Base-by-base conservation (phyloP, 2,329 filamentous ascomycete species). In the Paracoccidioides lutzii region DNA sequence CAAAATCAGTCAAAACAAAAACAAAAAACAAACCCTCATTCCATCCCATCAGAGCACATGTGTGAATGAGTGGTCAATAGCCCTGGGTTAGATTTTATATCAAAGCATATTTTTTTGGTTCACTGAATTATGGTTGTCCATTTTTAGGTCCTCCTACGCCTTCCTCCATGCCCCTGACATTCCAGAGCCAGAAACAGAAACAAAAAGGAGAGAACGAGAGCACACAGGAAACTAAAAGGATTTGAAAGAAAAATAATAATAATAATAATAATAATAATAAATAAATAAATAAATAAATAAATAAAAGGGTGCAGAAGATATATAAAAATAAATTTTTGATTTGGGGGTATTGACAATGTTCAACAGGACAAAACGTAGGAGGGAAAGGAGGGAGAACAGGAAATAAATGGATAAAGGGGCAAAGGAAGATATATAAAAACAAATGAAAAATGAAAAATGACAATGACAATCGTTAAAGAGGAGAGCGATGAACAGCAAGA, bases 281-380 rank as follows among this genome's bases (percentile, higher is more conserved):
- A 12, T 22, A 44, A 44, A 44, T 6, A 45, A 32, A 15, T 4
- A 14, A 12, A 45, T 5, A 32, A 46, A 32, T 1, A 7, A 43
- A 3, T 5, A 43, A 5, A 12, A 32, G 9, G 33, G 12, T 32
- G 33, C 42, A 3, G 30, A 9, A 22, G 22, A 12, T 5, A n/a
- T 32, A 32, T 5, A 14, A 46, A 46, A 32, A 32, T 46, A 30
- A 12, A 22, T 1, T 1, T 32, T 46, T 32, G n/a, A 22, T 38
- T 51, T 40, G 48, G 48, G 44, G 48, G 48, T 51, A 51, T 52
- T 42, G 40, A 52, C 14, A 43, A 52, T 32, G 38, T 33, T 3
- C 12, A 32, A 32, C 7, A 12, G 30, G 40, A 15, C n/a, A 4
- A 12, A 32, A 1, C 44, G 15, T 4, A 46, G 44, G 12, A 32